These are phyloP conservation scores for Xerocomus cyaneibrunnescens DNA, from an alignment of 1,284 basidiomycete genomes.

Conservation along the genomic window DNA sequence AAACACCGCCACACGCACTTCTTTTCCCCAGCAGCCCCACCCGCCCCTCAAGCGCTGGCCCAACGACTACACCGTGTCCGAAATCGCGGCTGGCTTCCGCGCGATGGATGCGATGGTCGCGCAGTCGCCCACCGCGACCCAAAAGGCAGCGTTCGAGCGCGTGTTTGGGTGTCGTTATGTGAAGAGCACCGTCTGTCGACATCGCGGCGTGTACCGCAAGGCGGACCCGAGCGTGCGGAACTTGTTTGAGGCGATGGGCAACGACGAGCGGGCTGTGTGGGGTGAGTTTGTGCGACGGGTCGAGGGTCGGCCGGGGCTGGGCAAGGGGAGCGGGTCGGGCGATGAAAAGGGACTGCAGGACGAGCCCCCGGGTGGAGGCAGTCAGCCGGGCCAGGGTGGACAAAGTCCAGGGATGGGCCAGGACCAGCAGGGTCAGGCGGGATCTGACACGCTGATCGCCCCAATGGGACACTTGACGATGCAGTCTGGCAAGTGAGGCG, in stretches of 20 bases:
- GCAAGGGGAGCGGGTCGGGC: constrained; percentile 16
- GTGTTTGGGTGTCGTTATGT: constrained; percentile 66
- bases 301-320: constrained; percentile 18
- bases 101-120: constrained; percentile 53
- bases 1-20: constrained; percentile 21
- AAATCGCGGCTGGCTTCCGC: constrained; percentile 56
- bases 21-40: constrained; percentile 51
- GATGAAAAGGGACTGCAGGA: constrained; percentile 28
- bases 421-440: constrained; percentile 19
- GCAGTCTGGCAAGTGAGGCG: constrained; percentile 17
- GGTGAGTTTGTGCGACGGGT: constrained; percentile 43
- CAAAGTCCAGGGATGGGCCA: constrained; percentile 6
- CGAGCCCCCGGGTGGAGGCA: constrained; percentile 11
- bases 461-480: constrained; percentile 26
- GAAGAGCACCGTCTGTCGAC: constrained; percentile 67
- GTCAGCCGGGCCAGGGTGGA: background rate
- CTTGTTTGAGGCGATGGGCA: constrained; percentile 53
- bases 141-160: constrained; percentile 60
- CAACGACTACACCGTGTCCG: constrained; percentile 65
- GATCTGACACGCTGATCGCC: constrained; percentile 16
- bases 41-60: constrained; percentile 67
- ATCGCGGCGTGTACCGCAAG: constrained; percentile 60
- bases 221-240: constrained; percentile 47
- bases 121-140: constrained; percentile 45
- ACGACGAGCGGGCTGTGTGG: constrained; percentile 60